Percentiles rank a stretch among this genome's conserved stretches.
Conservation (phyloP, 129 eudicot genomes). For the Ambrosia artemisiifolia region DNA sequence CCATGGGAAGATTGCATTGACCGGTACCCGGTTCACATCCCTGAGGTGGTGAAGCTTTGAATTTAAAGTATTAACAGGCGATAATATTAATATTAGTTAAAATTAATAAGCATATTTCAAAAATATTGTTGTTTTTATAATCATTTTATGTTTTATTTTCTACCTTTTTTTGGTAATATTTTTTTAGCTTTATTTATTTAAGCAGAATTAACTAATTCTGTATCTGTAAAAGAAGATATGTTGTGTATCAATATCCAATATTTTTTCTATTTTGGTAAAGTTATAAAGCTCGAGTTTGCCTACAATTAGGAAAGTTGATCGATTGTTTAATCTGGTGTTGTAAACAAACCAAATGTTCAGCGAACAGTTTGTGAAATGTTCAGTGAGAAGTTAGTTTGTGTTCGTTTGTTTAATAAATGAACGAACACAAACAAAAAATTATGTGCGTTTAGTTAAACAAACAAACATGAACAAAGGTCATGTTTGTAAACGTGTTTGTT, state of each 20-base stretch:
- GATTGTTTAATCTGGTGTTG: no score
- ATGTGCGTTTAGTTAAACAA: no score
- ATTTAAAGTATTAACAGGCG: background rate
- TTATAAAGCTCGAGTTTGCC: background rate
- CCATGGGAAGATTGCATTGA: conserved; percentile 64
- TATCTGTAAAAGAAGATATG: background rate
- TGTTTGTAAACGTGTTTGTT: no score
- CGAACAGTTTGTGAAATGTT: no score
- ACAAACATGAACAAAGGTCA: no score
- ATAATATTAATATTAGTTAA: background rate
- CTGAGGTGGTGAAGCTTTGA: conserved; percentile 59
- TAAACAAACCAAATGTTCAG: no score
- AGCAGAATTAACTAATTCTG: background rate
- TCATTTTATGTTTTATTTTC: background rate
- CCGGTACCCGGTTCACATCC: conserved; percentile 58
- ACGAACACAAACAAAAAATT: no score
- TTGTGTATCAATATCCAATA: background rate
- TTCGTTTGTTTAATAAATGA: no score
- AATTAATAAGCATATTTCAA: background rate
- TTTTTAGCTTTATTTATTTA: background rate
- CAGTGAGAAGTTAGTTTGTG: no score
- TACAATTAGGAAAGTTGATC: background rate
- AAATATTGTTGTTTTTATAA: background rate
- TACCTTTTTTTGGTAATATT: background rate
- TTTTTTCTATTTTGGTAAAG: background rate